Evolutionary conservation across 2,329 filamentous ascomycete species (phyloP).

Genomic region (Dryadomyces quercivorus): DNA sequence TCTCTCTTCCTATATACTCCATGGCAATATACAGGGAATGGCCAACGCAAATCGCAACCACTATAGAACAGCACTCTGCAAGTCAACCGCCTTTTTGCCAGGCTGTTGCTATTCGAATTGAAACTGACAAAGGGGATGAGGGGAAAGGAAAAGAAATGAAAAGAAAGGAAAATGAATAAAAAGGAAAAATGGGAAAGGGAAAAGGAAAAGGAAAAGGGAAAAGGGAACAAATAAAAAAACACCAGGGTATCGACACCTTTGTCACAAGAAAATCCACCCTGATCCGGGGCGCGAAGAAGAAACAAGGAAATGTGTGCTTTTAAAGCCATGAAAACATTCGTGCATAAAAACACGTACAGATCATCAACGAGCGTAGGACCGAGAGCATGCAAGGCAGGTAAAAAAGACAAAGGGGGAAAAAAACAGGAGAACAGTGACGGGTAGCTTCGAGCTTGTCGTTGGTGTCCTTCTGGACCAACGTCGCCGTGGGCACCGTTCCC

Average conservation of each 20-base stretch:
- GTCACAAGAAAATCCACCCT: not conserved
- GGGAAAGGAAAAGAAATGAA: too few species aligned
- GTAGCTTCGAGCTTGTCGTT: not conserved
- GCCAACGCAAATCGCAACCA: too few species aligned
- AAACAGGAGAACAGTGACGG: not conserved
- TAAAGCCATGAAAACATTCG: not conserved
- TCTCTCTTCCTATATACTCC: too few species aligned
- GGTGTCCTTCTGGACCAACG: not conserved
- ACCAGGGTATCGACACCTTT: constrained; percentile 1
- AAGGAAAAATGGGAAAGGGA: too few species aligned
- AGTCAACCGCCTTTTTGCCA: too few species aligned
- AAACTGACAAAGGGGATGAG: not conserved
- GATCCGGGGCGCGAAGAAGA: not conserved
- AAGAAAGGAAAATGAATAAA: not conserved
- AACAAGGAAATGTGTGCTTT: not conserved
- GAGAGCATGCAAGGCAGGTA: not conserved
- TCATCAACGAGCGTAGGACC: not conserved
- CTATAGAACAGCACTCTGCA: too few species aligned
- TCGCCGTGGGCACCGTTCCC: not conserved
- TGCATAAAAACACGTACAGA: not conserved
- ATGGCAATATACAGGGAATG: too few species aligned
- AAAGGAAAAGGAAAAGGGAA: too few species aligned
- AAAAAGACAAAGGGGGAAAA: not conserved
- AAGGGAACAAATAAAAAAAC: not conserved
- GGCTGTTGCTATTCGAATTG: too few species aligned